Conservation (phyloP, 2,329 filamentous ascomycete genomes). For the Akanthomyces dipterigenus region DNA sequence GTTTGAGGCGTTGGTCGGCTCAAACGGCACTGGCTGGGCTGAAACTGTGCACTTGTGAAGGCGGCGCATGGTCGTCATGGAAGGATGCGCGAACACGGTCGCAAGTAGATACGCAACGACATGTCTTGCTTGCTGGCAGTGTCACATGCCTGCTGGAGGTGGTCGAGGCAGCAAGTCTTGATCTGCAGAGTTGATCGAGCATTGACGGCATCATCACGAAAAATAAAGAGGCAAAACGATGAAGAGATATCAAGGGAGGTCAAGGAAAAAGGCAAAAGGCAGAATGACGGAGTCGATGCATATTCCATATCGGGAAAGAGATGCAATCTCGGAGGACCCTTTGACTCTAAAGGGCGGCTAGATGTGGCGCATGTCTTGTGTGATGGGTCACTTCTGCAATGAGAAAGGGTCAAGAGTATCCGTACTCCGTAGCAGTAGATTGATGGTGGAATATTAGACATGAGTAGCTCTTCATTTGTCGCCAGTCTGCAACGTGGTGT, state of each 20-base stretch:
- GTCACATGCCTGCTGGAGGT: background rate
- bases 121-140: constrained; percentile 1
- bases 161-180: background rate
- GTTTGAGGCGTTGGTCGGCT: background rate
- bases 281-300: background rate
- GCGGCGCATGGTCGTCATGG: background rate
- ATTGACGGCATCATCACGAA: no score
- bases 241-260: no score
- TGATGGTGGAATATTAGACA: no score
- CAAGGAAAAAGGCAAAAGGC: no score
- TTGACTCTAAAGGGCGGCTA: background rate
- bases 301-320: background rate
- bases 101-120: background rate
- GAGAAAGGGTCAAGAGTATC: background rate
- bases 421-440: no score
- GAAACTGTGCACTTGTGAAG: background rate
- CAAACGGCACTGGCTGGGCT: background rate
- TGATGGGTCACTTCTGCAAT: background rate
- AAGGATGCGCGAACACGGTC: background rate
- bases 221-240: no score
- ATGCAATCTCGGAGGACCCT: background rate
- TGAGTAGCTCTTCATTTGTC: no score
- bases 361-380: background rate
- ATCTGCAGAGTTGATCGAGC: background rate
- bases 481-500: background rate